These are phyloP conservation scores for Bacterosira constricta DNA, from an alignment of 108 stramenopile species.

Conservation along the genomic window DNA sequence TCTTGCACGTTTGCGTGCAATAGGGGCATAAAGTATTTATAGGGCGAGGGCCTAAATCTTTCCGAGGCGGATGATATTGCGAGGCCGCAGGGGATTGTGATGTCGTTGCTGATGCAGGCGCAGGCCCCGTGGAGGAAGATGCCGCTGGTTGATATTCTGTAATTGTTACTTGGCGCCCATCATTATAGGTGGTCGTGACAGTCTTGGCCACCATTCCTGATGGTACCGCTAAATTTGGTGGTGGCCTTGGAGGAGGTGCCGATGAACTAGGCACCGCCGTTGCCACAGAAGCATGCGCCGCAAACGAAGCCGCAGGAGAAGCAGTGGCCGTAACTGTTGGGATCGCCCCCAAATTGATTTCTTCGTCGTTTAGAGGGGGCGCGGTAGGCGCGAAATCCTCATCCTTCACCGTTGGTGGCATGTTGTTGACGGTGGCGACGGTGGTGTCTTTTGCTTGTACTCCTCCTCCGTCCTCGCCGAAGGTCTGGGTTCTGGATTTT, in stretches of 20 bases:
- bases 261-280: background rate
- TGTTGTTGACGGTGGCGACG: background rate
- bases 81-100: background rate
- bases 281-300: background rate
- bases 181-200: constrained; percentile 33
- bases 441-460: background rate
- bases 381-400: constrained; percentile 18
- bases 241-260: background rate
- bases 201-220: constrained; percentile 13
- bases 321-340: constrained; percentile 13
- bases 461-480: no score
- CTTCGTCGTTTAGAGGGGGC: constrained; percentile 18
- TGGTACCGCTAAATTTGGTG: background rate
- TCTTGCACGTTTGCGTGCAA: constrained; percentile 22
- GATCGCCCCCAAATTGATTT: background rate
- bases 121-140: constrained; percentile 5
- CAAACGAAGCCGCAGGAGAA: background rate
- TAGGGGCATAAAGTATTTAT: constrained; percentile 23
- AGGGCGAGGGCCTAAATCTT: constrained; percentile 33
- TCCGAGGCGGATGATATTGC: constrained; percentile 6
- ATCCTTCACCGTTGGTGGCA: background rate
- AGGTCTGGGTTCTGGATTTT: no score
- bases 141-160: constrained; percentile 24
- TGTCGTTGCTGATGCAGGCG: constrained; percentile 5
- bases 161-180: constrained; percentile 47